A percentile compares a stretch with the other conserved stretches of the same genome.
Conservation (phyloP, 176 grass and related monocot genomes). For the Alopecurus myosuroides region DNA sequence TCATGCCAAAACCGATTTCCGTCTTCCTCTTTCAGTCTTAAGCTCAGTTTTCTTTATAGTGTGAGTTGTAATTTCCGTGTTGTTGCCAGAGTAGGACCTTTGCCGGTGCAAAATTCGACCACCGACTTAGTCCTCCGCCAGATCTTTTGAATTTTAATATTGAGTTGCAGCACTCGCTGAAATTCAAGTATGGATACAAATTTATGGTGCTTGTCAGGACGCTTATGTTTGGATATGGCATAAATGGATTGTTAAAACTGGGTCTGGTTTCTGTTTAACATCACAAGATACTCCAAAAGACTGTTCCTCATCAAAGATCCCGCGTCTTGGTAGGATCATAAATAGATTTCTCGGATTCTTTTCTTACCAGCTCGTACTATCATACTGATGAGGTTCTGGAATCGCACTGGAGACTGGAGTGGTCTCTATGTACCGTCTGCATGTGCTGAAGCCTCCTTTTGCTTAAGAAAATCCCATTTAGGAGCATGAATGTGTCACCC, state of each 20-base stretch:
- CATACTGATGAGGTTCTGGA: background rate
- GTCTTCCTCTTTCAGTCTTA: background rate
- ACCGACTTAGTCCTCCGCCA: background rate
- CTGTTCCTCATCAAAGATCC: background rate
- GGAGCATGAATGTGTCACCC: background rate
- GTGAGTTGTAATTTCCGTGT: background rate
- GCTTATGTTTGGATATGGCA: background rate
- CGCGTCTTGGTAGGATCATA: background rate
- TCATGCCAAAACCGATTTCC: constrained; percentile 9
- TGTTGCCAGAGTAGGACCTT: constrained; percentile 3
- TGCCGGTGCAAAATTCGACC: background rate
- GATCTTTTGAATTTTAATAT: background rate
- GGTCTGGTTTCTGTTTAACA: background rate
- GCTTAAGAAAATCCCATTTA: constrained; percentile 8
- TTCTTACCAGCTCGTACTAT: background rate
- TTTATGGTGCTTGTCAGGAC: background rate
- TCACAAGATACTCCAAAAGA: background rate
- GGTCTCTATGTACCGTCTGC: background rate
- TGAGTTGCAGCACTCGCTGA: background rate
- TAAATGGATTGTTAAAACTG: constrained; percentile 12
- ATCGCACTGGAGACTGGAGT: background rate
- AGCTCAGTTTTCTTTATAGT: background rate
- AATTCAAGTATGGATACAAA: background rate
- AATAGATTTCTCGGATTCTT: background rate
- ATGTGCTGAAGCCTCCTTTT: constrained; percentile 2